phyloP scores from a whole-genome alignment of 768 basidiomycete species.

The Kwoniella sp. region DNA sequence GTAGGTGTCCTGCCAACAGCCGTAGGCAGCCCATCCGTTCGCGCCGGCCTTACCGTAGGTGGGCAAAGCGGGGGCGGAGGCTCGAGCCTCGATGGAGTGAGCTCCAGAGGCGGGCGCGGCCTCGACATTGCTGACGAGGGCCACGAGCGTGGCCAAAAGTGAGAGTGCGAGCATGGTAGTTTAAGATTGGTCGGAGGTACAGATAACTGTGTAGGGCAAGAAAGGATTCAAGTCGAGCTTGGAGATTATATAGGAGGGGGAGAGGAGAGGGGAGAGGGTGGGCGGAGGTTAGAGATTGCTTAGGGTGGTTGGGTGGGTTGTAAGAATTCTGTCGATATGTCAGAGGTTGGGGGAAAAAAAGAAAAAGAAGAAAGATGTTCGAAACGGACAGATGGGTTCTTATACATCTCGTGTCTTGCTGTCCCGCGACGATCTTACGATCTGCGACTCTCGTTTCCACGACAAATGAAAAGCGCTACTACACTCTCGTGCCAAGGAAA shows the following conservation, averaged over 20 bases:
- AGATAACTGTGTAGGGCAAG: neutral
- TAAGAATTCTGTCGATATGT: constrained; percentile 5
- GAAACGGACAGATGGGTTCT: neutral
- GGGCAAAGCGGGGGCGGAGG: neutral
- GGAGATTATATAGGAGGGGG: neutral
- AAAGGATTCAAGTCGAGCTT: neutral
- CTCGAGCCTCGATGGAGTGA: neutral
- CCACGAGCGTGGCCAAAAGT: neutral
- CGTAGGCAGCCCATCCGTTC: constrained; percentile 14
- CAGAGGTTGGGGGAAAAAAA: neutral
- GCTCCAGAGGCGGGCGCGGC: neutral
- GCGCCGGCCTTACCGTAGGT: constrained; percentile 2
- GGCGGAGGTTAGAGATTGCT: constrained; percentile 1
- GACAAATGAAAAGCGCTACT: neutral
- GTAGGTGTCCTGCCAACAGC: constrained; percentile 16
- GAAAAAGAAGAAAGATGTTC: neutral
- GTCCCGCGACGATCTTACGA: neutral
- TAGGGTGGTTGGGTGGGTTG: neutral
- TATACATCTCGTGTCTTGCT: neutral
- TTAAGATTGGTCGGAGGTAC: constrained; percentile 2
- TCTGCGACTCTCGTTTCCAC: neutral
- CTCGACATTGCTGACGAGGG: neutral
- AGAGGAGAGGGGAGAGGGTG: constrained; percentile 1
- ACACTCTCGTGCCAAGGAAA: too few relatives aligned
- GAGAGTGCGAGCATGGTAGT: constrained; percentile 1